Evolutionary conservation across 495 filamentous ascomycete species (phyloP).

Genomic region (Lasiosphaeria hispida): DNA sequence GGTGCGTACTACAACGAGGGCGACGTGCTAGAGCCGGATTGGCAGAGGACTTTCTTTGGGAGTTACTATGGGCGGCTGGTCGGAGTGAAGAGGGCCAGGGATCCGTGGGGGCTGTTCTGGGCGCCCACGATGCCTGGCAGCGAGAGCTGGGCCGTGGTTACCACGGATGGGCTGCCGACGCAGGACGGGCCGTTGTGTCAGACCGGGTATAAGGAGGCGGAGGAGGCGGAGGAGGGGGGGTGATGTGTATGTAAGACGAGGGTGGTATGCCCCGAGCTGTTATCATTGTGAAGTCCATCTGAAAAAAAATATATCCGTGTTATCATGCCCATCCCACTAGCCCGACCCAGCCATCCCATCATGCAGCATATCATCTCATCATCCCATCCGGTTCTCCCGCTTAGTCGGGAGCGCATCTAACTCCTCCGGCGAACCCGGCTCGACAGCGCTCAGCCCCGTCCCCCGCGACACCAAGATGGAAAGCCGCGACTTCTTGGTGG

Average conservation of each 20-base stretch:
- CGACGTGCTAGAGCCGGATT: conserved; percentile 55
- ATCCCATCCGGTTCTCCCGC: too few species aligned
- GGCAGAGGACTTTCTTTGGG: conserved; percentile 59
- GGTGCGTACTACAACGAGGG: conserved; percentile 50
- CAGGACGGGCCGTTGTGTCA: conserved; percentile 40
- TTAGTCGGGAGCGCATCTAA: too few species aligned
- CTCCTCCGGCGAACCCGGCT: background rate
- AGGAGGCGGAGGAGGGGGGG: background rate
- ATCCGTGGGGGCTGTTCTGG: conserved; percentile 57
- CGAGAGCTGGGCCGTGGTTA: conserved; percentile 45
- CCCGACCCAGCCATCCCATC: too few species aligned
- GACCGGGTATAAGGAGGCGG: conserved; percentile 6
- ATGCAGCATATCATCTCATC: too few species aligned
- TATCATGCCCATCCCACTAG: too few species aligned
- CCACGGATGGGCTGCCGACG: conserved; percentile 30
- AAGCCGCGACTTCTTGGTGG: conserved; percentile 8
- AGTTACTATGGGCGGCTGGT: conserved; percentile 50
- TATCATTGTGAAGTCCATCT: too few species aligned
- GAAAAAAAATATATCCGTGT: too few species aligned
- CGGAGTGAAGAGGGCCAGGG: conserved; percentile 49
- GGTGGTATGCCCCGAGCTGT: too few species aligned
- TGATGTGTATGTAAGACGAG: too few species aligned
- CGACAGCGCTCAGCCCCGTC: conserved; percentile 25
- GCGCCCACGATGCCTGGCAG: conserved; percentile 54
- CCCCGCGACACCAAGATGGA: conserved; percentile 6